phyloP scores from a whole-genome alignment of 805 yeast genomes.

The Ogataea methanolica region DNA sequence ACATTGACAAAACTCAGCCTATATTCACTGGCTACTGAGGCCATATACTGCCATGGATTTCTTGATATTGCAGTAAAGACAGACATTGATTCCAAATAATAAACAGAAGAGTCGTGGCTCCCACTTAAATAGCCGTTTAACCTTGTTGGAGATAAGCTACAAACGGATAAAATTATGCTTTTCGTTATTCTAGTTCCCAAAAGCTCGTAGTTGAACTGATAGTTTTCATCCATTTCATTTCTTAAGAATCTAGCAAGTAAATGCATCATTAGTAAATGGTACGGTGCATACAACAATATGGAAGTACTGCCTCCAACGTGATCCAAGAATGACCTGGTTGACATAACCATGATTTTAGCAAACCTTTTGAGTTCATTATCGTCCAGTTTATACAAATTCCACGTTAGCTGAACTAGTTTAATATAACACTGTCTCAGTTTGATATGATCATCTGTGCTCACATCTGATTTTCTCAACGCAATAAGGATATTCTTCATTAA shows the following conservation, averaged over 20 bases:
- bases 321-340: conserved; percentile 8
- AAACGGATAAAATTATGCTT: conserved; percentile 12
- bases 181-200: conserved; percentile 5
- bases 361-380: conserved; percentile 9
- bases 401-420: conserved; percentile 19
- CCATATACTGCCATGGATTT: conserved; percentile 26
- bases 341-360: conserved; percentile 13
- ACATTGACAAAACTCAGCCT: conserved; percentile 16
- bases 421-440: conserved; percentile 23
- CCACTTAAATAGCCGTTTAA: conserved; percentile 12
- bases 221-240: conserved; percentile 1
- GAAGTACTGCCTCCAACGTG: conserved; percentile 4
- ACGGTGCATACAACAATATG: conserved; percentile 18
- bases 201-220: conserved; percentile 3
- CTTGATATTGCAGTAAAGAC: conserved; percentile 15
- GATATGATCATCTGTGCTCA: conserved; percentile 3
- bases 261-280: conserved; percentile 15
- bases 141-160: conserved; percentile 14
- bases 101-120: conserved; percentile 4
- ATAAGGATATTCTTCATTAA: conserved; percentile 7
- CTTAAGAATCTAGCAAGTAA: conserved; percentile 15
- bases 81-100: conserved; percentile 19
- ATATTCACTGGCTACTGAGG: conserved; percentile 6
- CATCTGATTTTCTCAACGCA: conserved; percentile 1
- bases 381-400: conserved; percentile 15